Percentiles rank a stretch among this genome's conserved stretches.
Conservation (phyloP, 2,329 filamentous ascomycete genomes). For the Pseudonectria foliicola region DNA sequence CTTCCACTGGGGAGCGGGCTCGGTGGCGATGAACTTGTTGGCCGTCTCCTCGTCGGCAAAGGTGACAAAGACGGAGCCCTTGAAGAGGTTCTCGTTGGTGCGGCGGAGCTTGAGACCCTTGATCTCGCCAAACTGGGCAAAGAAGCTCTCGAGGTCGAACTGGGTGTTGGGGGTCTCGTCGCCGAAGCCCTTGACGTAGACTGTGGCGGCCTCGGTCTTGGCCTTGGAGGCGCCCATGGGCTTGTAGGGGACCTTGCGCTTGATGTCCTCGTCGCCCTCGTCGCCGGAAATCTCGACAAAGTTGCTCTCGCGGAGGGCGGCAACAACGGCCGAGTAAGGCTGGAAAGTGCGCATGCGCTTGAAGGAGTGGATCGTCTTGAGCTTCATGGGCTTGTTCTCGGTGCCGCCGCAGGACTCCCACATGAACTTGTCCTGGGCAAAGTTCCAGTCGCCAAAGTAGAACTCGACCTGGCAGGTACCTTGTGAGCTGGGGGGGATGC, state of each 20-base stretch:
- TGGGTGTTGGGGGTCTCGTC: slow-evolving; percentile 77
- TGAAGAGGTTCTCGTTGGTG: slow-evolving; percentile 66
- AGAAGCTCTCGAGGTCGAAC: slow-evolving; percentile 91
- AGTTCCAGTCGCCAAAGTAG: slow-evolving; percentile 89
- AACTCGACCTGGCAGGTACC: slow-evolving; percentile 66
- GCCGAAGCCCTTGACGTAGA: slow-evolving; percentile 94
- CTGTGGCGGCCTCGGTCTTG: slow-evolving; percentile 62
- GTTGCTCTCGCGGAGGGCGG: slow-evolving; percentile 71
- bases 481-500: slow-evolving; percentile 3
- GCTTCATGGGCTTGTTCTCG: slow-evolving; percentile 72
- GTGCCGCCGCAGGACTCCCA: slow-evolving; percentile 69
- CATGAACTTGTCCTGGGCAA: slow-evolving; percentile 82
- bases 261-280: slow-evolving; percentile 63
- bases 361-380: slow-evolving; percentile 76
- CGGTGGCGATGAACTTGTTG: slow-evolving; percentile 70
- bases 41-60: slow-evolving; percentile 74
- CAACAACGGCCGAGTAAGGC: slow-evolving; percentile 75
- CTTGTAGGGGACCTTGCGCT: slow-evolving; percentile 67
- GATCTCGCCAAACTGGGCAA: slow-evolving; percentile 69
- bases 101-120: slow-evolving; percentile 85
- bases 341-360: slow-evolving; percentile 96
- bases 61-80: slow-evolving; percentile 94
- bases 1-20: slow-evolving; percentile 80
- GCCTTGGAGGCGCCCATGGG: slow-evolving; percentile 52
- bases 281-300: slow-evolving; percentile 67